Evolutionary conservation across 176 grass and related monocot species (phyloP).

Genomic region (Aegilops tauschii): DNA sequence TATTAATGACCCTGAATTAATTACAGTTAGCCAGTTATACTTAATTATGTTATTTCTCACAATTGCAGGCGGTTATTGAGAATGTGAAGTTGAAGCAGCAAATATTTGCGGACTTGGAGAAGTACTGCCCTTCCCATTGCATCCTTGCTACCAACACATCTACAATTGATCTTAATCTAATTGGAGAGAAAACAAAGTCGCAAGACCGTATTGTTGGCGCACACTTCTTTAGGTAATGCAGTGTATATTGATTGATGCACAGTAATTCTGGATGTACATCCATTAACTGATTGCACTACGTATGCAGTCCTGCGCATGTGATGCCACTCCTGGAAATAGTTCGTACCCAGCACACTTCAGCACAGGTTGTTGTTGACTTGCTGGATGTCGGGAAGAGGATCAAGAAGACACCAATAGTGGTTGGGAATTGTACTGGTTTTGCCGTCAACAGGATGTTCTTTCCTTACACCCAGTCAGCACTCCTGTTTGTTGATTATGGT

Average conservation of each 20-base stretch:
- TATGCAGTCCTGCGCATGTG: constrained; percentile 74
- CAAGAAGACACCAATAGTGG: constrained; percentile 88
- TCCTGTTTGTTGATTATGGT: constrained; percentile 75
- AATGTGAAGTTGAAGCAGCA: constrained; percentile 90
- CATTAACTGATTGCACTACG: constrained; percentile 19
- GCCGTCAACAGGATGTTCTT: constrained; percentile 99
- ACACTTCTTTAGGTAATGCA: constrained; percentile 94
- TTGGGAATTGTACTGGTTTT: constrained; percentile 84
- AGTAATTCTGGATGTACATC: neutral
- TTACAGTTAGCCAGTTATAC: neutral
- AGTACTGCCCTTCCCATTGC: constrained; percentile 75
- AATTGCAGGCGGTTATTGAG: constrained; percentile 74
- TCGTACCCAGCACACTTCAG: constrained; percentile 60
- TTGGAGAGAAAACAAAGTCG: constrained; percentile 81
- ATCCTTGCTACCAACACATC: constrained; percentile 95
- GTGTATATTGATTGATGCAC: constrained; percentile 4
- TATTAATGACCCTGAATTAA: neutral
- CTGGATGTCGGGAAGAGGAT: constrained; percentile 88
- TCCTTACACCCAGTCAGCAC: constrained; percentile 83
- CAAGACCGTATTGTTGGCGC: constrained; percentile 78
- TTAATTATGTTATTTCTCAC: constrained; percentile 20
- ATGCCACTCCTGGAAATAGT: constrained; percentile 98
- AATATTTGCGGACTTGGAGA: constrained; percentile 85
- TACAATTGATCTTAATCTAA: constrained; percentile 91
- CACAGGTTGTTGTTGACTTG: constrained; percentile 84